phyloP scores from a whole-genome alignment of 2,329 filamentous ascomycete species.

The Claviceps sorghi region DNA sequence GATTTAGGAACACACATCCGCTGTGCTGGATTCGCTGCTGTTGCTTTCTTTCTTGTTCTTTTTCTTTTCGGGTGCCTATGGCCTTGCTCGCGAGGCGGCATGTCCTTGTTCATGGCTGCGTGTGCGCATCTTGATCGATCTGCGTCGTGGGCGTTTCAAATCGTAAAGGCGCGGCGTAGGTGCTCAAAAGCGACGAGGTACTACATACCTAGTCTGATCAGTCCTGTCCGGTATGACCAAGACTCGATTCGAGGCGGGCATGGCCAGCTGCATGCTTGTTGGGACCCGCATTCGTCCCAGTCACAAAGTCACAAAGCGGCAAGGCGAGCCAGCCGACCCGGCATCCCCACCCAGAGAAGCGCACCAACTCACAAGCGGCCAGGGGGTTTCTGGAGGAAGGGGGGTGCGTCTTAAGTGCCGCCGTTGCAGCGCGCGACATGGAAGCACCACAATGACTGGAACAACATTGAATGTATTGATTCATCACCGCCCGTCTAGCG shows the following conservation, averaged over 20 bases:
- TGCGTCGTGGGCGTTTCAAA: too few species aligned
- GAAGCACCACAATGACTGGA: not conserved
- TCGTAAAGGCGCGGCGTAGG: too few species aligned
- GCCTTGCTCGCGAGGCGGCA: too few species aligned
- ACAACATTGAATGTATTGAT: not conserved
- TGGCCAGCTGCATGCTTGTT: not conserved
- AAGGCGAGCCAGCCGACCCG: conserved; percentile 4
- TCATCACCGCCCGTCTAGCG: conserved; percentile 3
- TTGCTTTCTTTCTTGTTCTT: not conserved
- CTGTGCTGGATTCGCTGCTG: too few species aligned
- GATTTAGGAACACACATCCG: too few species aligned
- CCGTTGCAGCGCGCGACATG: not conserved
- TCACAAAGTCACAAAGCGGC: not conserved
- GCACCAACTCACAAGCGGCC: not conserved
- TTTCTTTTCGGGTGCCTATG: not conserved
- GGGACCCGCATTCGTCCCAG: not conserved
- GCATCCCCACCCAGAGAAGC: conserved; percentile 1
- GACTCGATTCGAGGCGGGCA: too few species aligned
- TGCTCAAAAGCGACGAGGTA: too few species aligned
- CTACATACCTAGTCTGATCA: too few species aligned
- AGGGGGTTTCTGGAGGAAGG: not conserved
- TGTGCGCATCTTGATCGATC: too few species aligned
- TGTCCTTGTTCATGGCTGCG: too few species aligned
- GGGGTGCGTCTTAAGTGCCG: not conserved
- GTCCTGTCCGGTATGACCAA: too few species aligned